Percentiles rank a stretch among this genome's conserved stretches.
These are phyloP conservation scores for Tolypocladium cylindrosporum DNA, from an alignment of 2,329 filamentous ascomycete species.

Conservation along the genomic window DNA sequence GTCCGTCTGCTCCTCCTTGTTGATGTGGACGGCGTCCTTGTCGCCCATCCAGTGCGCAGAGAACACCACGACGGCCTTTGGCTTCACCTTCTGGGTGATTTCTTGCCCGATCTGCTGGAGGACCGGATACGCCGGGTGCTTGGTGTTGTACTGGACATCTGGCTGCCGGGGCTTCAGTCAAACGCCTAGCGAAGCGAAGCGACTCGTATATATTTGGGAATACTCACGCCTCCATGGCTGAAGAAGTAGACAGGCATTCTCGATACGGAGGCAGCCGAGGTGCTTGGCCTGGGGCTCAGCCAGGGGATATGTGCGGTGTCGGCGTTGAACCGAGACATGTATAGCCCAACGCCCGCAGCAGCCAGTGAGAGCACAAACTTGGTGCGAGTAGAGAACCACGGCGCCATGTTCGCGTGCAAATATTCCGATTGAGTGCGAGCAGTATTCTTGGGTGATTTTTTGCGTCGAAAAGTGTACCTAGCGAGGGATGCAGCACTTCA, in stretches of 20 bases:
- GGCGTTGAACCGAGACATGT: background rate
- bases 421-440: too few relatives aligned
- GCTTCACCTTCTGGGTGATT: constrained; percentile 60
- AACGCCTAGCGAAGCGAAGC: background rate
- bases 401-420: background rate
- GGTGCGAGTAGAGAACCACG: background rate
- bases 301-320: background rate
- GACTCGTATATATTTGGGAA: background rate
- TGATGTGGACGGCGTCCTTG: constrained; percentile 49
- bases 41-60: constrained; percentile 67
- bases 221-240: constrained; percentile 36
- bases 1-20: constrained; percentile 52
- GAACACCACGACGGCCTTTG: constrained; percentile 64
- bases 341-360: background rate
- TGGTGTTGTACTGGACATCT: constrained; percentile 56
- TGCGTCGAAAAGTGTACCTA: too few relatives aligned
- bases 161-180: constrained; percentile 29
- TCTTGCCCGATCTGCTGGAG: constrained; percentile 57
- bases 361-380: background rate
- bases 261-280: background rate
- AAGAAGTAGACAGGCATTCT: constrained; percentile 36
- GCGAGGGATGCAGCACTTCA: background rate
- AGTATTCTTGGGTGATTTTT: too few relatives aligned
- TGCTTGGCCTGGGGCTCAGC: background rate
- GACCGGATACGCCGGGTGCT: constrained; percentile 56